A percentile compares a stretch with the other conserved stretches of the same genome.
phyloP scores from a whole-genome alignment of 2,329 filamentous ascomycete species.

The Penicillium sp. region DNA sequence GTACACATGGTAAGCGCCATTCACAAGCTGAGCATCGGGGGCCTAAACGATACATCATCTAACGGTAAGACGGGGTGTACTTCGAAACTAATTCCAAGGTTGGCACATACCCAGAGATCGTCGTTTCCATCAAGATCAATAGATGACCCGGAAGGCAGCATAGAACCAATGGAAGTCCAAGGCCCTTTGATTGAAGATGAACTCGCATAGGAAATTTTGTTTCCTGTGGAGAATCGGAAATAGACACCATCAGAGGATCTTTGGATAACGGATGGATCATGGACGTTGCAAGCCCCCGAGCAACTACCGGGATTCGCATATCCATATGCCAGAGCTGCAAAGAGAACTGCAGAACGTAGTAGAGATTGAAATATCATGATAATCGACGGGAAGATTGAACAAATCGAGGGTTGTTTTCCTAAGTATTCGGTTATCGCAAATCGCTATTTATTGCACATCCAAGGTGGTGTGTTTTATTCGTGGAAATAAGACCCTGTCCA shows the following conservation, averaged over 20 bases:
- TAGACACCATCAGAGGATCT: conserved; percentile 55
- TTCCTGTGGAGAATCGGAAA: conserved; percentile 59
- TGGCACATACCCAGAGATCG: conserved; percentile 54
- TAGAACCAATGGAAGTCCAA: conserved; percentile 55
- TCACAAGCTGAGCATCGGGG: conserved; percentile 65
- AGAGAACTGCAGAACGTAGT: conserved; percentile 3
- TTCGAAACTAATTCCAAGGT: too few relatives aligned
- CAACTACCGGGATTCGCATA: conserved; percentile 37
- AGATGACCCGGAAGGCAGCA: conserved; percentile 51
- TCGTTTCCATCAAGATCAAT: conserved; percentile 51
- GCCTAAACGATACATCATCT: conserved; percentile 50
- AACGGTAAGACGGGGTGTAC: neutral
- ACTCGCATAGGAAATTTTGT: conserved; percentile 55
- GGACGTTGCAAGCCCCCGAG: conserved; percentile 39
- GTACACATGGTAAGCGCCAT: conserved; percentile 66
- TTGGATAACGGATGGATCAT: conserved; percentile 56
- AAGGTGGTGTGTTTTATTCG: conserved; percentile 10
- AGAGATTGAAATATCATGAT: conserved; percentile 13
- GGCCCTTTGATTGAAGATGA: conserved; percentile 53
- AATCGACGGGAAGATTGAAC: neutral
- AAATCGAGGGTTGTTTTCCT: neutral
- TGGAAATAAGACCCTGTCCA: conserved; percentile 10
- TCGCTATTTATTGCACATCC: neutral
- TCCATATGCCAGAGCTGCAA: conserved; percentile 25
- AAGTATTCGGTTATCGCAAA: neutral